Percentiles rank a stretch among this genome's conserved stretches.
These are phyloP conservation scores for Zygoascus flipseniorum DNA, from an alignment of 805 yeast genomes.

Conservation along the genomic window DNA sequence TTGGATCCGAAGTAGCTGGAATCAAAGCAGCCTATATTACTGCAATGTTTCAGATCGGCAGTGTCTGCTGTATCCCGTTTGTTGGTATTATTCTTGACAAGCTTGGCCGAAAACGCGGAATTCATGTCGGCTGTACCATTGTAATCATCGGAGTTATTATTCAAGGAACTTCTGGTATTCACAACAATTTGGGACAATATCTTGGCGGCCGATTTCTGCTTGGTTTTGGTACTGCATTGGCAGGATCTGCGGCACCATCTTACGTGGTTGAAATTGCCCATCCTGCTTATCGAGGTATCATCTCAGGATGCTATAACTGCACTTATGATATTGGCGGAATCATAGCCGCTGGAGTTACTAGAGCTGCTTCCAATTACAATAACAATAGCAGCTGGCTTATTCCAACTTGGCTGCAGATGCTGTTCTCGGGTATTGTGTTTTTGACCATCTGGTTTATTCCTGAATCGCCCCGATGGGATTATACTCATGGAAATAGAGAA, in stretches of 20 bases:
- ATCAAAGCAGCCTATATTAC: conserved; percentile 10
- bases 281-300: conserved; percentile 16
- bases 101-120: conserved; percentile 10
- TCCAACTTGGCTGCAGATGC: conserved; percentile 14
- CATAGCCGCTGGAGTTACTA: conserved; percentile 10
- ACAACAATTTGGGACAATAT: conserved; percentile 1
- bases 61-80: conserved; percentile 11
- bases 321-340: conserved; percentile 15
- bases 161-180: conserved; percentile 8
- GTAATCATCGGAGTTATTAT: conserved; percentile 9
- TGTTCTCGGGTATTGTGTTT: conserved; percentile 10
- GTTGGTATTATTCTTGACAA: conserved; percentile 10
- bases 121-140: conserved; percentile 7
- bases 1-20: conserved; percentile 12
- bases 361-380: conserved; percentile 4
- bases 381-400: conserved; percentile 10
- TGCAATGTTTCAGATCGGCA: conserved; percentile 12
- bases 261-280: conserved; percentile 15
- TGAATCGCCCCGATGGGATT: conserved; percentile 15
- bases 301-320: conserved; percentile 15
- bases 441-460: conserved; percentile 4
- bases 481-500: conserved; percentile 8
- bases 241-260: conserved; percentile 11
- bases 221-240: conserved; percentile 11
- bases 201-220: conserved; percentile 14